phyloP scores from a whole-genome alignment of 2,329 filamentous ascomycete species.

The Neofusicoccum laricinum region DNA sequence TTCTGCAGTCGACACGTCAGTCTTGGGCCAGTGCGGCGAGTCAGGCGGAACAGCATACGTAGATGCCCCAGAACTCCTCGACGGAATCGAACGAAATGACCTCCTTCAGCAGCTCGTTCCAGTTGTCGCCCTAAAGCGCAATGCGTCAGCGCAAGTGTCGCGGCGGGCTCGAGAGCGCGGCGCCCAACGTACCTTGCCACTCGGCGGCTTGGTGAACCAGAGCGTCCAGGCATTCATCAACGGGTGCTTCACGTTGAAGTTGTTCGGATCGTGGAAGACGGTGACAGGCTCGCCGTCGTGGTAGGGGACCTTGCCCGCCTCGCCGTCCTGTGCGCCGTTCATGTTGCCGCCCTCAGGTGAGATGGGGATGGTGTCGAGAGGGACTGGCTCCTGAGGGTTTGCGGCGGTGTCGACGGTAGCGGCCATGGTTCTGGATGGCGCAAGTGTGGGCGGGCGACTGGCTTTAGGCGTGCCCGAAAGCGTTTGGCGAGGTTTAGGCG shows the following conservation, averaged over 20 bases:
- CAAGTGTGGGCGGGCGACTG: slow-evolving; percentile 4
- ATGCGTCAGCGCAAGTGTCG: not conserved
- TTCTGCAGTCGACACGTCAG: slow-evolving; percentile 60
- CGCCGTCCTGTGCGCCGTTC: slow-evolving; percentile 41
- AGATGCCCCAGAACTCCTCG: slow-evolving; percentile 99
- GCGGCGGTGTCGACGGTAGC: slow-evolving; percentile 23
- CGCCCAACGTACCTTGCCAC: slow-evolving; percentile 70
- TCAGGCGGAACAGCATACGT: slow-evolving; percentile 63
- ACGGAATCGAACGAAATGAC: slow-evolving; percentile 98
- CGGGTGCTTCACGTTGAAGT: slow-evolving; percentile 99
- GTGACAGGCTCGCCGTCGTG: slow-evolving; percentile 67
- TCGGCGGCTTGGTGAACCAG: slow-evolving; percentile 98
- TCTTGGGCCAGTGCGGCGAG: not conserved
- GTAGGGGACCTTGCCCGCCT: slow-evolving; percentile 38
- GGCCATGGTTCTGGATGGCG: slow-evolving; percentile 9
- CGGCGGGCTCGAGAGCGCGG: not conserved
- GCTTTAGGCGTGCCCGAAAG: slow-evolving; percentile 10
- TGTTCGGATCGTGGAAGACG: slow-evolving; percentile 96
- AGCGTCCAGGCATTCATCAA: slow-evolving; percentile 97
- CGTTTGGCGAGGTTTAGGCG: slow-evolving; percentile 14
- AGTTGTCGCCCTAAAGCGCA: slow-evolving; percentile 78
- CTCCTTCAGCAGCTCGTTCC: slow-evolving; percentile 97
- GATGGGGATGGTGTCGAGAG: slow-evolving; percentile 56
- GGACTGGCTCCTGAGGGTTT: slow-evolving; percentile 48
- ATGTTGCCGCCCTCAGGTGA: slow-evolving; percentile 48